A percentile compares a stretch with the other conserved stretches of the same genome.
Evolutionary conservation across 345 rosid genomes (phyloP).

Genomic region (Geranium brycei): DNA sequence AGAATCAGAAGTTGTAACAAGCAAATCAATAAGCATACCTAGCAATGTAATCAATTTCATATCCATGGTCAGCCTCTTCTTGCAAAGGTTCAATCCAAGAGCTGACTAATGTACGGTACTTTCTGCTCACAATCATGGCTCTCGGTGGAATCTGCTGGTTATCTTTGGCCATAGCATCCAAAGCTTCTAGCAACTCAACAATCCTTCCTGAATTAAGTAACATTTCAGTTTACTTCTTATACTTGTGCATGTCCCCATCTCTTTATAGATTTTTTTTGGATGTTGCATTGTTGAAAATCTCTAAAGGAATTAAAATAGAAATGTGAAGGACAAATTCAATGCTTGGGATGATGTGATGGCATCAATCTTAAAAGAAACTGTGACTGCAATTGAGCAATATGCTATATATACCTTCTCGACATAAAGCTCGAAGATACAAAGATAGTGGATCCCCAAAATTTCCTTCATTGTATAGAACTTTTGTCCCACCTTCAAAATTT

Average conservation of each 20-base stretch:
- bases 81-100: slow-evolving; percentile 96
- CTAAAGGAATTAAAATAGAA: background rate
- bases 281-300: background rate
- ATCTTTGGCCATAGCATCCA: slow-evolving; percentile 77
- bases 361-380: background rate
- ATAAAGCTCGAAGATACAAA: slow-evolving; percentile 84
- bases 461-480: slow-evolving; percentile 55
- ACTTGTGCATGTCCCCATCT: background rate
- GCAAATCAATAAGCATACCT: slow-evolving; percentile 38
- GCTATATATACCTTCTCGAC: slow-evolving; percentile 66
- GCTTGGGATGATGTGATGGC: background rate
- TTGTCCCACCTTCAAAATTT: slow-evolving; percentile 74
- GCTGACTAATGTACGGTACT: slow-evolving; percentile 85
- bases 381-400: background rate
- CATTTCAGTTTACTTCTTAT: background rate
- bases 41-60: slow-evolving; percentile 74
- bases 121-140: slow-evolving; percentile 90
- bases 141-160: slow-evolving; percentile 73
- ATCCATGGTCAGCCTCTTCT: slow-evolving; percentile 95
- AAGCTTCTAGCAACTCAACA: slow-evolving; percentile 77
- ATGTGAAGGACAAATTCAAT: background rate
- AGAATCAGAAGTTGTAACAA: background rate
- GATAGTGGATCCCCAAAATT: slow-evolving; percentile 89
- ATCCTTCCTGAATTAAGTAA: slow-evolving; percentile 55
- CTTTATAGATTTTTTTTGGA: too few species aligned